Evolutionary conservation across 2,329 filamentous ascomycete species (phyloP).

Genomic region (Botrytis aclada): DNA sequence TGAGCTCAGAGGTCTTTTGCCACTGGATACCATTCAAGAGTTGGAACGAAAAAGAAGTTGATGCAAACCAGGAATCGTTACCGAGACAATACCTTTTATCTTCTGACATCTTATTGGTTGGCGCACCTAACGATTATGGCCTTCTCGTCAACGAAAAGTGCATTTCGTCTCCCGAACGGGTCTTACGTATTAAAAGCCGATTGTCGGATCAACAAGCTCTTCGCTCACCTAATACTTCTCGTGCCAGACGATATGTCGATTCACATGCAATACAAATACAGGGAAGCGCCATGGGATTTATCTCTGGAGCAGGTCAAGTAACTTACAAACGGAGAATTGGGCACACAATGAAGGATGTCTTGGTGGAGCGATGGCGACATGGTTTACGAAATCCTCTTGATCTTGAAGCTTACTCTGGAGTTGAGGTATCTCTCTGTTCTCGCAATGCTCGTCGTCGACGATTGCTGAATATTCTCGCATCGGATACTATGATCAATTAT

Average conservation of each 20-base stretch:
- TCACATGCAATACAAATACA: constrained; percentile 21
- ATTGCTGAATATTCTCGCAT: constrained; percentile 20
- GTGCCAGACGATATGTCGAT: constrained; percentile 20
- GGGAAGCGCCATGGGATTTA: constrained; percentile 20
- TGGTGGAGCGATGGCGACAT: constrained; percentile 23
- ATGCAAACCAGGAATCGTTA: not conserved
- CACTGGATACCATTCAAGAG: not conserved
- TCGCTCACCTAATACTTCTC: constrained; percentile 17
- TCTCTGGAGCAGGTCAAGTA: constrained; percentile 17
- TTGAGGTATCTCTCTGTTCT: constrained; percentile 25
- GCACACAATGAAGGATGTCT: constrained; percentile 23
- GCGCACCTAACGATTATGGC: not conserved
- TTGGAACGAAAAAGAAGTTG: not conserved
- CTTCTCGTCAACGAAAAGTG: constrained; percentile 8
- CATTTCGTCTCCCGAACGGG: not conserved
- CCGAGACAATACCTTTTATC: not conserved
- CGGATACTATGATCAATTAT: constrained; percentile 24
- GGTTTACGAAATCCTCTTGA: constrained; percentile 19
- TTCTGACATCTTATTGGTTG: constrained; percentile 2
- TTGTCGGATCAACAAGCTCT: constrained; percentile 20
- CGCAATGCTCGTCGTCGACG: constrained; percentile 21
- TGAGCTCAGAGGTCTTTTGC: not conserved
- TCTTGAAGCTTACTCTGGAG: constrained; percentile 22
- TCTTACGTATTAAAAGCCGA: constrained; percentile 17
- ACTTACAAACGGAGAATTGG: constrained; percentile 24